phyloP scores from a whole-genome alignment of 306 rosid genomes.

The Vigna radiata region DNA sequence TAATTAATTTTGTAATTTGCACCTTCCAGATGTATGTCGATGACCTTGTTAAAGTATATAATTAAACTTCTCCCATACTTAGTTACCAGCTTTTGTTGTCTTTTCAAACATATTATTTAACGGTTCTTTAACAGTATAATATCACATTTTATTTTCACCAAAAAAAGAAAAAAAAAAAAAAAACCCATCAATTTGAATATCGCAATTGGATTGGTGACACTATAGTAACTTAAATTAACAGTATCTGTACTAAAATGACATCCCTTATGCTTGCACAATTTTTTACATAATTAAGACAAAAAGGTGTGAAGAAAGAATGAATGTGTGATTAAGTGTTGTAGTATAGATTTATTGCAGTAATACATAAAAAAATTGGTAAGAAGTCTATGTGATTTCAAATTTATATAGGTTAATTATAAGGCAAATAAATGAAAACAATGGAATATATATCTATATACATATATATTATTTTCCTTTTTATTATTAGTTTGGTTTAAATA shows the following conservation, averaged over 20 bases:
- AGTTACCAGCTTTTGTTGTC: not conserved
- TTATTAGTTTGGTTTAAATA: too few species aligned
- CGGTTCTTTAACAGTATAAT: not conserved
- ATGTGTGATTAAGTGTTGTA: not conserved
- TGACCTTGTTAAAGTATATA: not conserved
- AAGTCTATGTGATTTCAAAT: not conserved
- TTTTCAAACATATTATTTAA: not conserved
- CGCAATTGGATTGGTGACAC: not conserved
- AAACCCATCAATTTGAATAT: not conserved
- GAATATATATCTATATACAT: too few species aligned
- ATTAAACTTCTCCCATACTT: conserved; percentile 32
- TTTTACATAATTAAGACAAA: too few species aligned
- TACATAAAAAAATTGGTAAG: not conserved
- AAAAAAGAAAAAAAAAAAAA: too few species aligned
- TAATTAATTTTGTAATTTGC: conserved; percentile 23
- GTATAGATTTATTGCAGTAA: not conserved
- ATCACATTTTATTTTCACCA: conserved; percentile 11
- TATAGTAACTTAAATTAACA: not conserved
- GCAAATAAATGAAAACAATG: too few species aligned
- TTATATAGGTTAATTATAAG: not conserved
- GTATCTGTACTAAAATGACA: not conserved
- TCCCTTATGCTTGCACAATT: too few species aligned
- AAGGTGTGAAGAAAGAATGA: too few species aligned
- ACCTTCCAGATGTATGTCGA: not conserved
- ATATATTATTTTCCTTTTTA: too few species aligned